Conservation (phyloP, 495 filamentous ascomycete species). For the Penicillium atrosanguineum region DNA sequence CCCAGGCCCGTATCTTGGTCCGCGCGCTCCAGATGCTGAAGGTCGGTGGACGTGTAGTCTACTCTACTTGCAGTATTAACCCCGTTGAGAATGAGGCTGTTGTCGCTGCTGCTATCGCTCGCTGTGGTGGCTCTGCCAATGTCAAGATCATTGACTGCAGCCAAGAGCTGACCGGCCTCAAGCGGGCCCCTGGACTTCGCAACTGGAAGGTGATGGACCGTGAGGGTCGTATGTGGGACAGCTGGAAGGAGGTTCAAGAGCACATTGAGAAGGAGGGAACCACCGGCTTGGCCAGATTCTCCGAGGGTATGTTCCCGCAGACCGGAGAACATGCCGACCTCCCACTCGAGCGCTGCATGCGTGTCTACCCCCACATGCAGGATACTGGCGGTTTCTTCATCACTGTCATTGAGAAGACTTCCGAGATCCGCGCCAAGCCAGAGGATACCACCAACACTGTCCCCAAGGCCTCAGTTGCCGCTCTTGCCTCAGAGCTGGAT, state of each 20-base stretch:
- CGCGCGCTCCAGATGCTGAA: conserved; percentile 96
- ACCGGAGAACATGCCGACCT: conserved; percentile 53
- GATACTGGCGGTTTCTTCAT: conserved; percentile 99
- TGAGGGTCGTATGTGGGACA: conserved; percentile 68
- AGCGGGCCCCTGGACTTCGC: conserved; percentile 68
- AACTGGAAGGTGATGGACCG: conserved; percentile 89
- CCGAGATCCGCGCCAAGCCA: conserved; percentile 81
- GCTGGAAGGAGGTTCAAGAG: conserved; percentile 71
- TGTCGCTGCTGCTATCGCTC: conserved; percentile 76
- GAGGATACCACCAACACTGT: conserved; percentile 63
- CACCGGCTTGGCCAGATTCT: conserved; percentile 60
- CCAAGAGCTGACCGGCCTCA: conserved; percentile 69
- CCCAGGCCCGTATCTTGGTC: conserved; percentile 85
- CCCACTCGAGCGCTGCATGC: conserved; percentile 86
- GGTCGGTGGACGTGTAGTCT: conserved; percentile 88
- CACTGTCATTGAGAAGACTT: conserved; percentile 84
- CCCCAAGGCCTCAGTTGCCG: conserved; percentile 49
- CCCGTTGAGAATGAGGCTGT: conserved; percentile 98
- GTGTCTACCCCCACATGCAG: conserved; percentile 91
- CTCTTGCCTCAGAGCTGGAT: conserved; percentile 55
- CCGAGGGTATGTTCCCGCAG: conserved; percentile 81
- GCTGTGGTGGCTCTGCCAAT: conserved; percentile 81
- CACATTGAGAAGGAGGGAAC: conserved; percentile 55
- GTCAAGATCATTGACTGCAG: conserved; percentile 81
- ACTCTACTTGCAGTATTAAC: conserved; percentile 98